A percentile compares a stretch with the other conserved stretches of the same genome.
Conservation (phyloP, 345 rosid species). For the Aquilaria malaccensis region DNA sequence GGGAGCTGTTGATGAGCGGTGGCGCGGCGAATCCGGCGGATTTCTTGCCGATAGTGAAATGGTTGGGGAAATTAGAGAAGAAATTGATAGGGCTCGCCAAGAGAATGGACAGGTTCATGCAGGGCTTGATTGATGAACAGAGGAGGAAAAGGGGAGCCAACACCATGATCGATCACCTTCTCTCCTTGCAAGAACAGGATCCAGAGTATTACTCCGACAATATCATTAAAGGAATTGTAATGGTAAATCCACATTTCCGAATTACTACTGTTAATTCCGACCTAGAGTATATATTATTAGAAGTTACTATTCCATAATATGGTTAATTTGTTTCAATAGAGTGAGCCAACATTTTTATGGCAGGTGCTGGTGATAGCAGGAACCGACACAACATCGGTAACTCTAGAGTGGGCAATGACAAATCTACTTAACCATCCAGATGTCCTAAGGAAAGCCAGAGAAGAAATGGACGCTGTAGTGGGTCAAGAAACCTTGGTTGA, state of each 20-base stretch:
- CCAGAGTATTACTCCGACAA: conserved; percentile 44
- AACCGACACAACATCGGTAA: conserved; percentile 38
- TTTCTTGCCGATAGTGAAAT: conserved; percentile 28
- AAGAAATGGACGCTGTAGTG: conserved; percentile 25
- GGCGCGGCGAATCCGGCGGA: conserved; percentile 29
- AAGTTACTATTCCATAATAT: too few species aligned
- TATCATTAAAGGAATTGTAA: conserved; percentile 48
- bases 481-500: conserved; percentile 35
- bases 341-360: too few species aligned
- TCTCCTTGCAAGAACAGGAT: conserved; percentile 39
- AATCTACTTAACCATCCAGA: conserved; percentile 32
- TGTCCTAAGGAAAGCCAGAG: conserved; percentile 22
- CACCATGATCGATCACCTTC: conserved; percentile 59
- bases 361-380: conserved; percentile 35
- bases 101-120: conserved; percentile 37
- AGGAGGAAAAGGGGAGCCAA: conserved; percentile 21
- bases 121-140: conserved; percentile 40
- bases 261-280: not conserved
- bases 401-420: conserved; percentile 52
- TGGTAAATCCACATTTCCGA: conserved; percentile 12
- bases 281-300: not conserved
- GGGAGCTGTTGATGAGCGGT: conserved; percentile 5
- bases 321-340: too few species aligned
- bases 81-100: conserved; percentile 20
- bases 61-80: conserved; percentile 28